Conservation (phyloP, 2,329 filamentous ascomycete genomes). For the Trichoderma breve region DNA sequence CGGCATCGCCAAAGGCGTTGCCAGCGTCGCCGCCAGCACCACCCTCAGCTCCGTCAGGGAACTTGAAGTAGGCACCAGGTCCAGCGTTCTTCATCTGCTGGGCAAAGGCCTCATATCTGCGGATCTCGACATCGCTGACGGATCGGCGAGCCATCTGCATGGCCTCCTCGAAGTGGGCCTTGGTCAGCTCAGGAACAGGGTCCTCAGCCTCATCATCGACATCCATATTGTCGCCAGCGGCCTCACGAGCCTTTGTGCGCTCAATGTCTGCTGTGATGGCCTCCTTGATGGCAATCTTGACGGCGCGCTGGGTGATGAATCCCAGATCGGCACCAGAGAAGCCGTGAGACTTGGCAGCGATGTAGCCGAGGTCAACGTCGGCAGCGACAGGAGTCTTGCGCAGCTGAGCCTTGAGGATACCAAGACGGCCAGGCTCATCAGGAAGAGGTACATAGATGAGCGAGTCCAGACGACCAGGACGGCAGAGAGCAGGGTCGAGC, state of each 20-base stretch:
- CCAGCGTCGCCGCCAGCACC: slow-evolving; percentile 57
- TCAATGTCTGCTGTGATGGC: slow-evolving; percentile 87
- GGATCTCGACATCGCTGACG: slow-evolving; percentile 94
- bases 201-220: slow-evolving; percentile 74
- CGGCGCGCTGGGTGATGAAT: slow-evolving; percentile 97
- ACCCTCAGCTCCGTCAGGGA: slow-evolving; percentile 71
- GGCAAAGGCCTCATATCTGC: slow-evolving; percentile 95
- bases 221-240: slow-evolving; percentile 75
- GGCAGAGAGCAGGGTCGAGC: slow-evolving; percentile 95
- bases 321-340: slow-evolving; percentile 99
- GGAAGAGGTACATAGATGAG: slow-evolving; percentile 97
- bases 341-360: slow-evolving; percentile 94
- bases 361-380: slow-evolving; percentile 87
- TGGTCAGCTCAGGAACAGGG: slow-evolving; percentile 92
- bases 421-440: slow-evolving; percentile 82
- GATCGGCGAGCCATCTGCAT: slow-evolving; percentile 94
- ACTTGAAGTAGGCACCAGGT: slow-evolving; percentile 96
- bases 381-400: slow-evolving; percentile 91
- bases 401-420: slow-evolving; percentile 92
- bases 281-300: slow-evolving; percentile 99
- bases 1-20: slow-evolving; percentile 75
- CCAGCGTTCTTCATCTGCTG: slow-evolving; percentile 99
- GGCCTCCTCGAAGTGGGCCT: slow-evolving; percentile 96
- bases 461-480: slow-evolving; percentile 97
- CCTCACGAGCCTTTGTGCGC: slow-evolving; percentile 84